Evolutionary conservation across 2,329 filamentous ascomycete species (phyloP).

Genomic region (Hortaea sp.): DNA sequence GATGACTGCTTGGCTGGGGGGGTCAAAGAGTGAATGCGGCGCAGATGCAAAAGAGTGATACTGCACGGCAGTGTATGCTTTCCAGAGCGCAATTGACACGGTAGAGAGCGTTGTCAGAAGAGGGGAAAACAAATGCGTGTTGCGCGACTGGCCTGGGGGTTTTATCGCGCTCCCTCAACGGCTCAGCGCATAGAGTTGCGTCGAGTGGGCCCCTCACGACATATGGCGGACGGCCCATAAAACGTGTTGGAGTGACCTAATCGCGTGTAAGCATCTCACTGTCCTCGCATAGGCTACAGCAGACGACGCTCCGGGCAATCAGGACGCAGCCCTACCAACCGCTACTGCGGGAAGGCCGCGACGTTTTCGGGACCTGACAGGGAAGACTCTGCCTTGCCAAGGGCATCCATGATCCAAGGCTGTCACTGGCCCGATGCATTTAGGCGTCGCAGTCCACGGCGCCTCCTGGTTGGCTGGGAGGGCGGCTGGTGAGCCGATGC

Average conservation of each 20-base stretch:
- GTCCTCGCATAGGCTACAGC: neutral
- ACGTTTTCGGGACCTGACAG: constrained; percentile 3
- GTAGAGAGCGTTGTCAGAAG: constrained; percentile 17
- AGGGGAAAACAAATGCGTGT: constrained; percentile 4
- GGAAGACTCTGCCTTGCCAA: constrained; percentile 3
- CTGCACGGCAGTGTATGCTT: constrained; percentile 25
- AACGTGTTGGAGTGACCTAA: constrained; percentile 6
- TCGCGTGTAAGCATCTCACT: neutral
- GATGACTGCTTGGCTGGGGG: constrained; percentile 11
- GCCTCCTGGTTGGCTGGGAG: constrained; percentile 9
- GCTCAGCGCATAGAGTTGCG: neutral
- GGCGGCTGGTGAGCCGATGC: constrained; percentile 11
- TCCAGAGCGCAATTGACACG: constrained; percentile 18
- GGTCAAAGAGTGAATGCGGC: constrained; percentile 15
- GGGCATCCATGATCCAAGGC: neutral
- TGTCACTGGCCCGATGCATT: constrained; percentile 2
- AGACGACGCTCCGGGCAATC: constrained; percentile 7
- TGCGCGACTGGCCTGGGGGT: constrained; percentile 10
- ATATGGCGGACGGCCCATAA: constrained; percentile 2
- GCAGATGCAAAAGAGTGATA: constrained; percentile 21
- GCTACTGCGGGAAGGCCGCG: constrained; percentile 6
- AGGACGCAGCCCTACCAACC: constrained; percentile 14
- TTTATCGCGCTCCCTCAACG: constrained; percentile 2
- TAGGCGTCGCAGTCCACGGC: constrained; percentile 6
- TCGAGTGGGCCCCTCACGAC: neutral